Evolutionary conservation across 2,329 filamentous ascomycete genomes (phyloP), one percentile per base, ranked within the genome.

Genomic region (Emmonsiellopsis sp.): DNA sequence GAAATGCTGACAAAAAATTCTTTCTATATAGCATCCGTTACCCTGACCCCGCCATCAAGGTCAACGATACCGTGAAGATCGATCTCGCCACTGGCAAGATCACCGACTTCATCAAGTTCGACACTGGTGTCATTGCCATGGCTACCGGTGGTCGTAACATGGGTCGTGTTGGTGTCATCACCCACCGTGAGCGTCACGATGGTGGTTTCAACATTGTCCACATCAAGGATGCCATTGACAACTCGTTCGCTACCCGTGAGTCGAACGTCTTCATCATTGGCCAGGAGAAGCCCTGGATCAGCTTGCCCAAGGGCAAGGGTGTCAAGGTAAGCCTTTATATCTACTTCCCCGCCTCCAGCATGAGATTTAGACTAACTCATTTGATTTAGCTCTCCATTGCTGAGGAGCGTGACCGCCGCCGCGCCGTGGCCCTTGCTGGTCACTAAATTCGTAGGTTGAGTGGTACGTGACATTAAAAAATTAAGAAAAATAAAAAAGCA

Each of bases 21-120:
- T 51, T 51, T 56, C 46, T 33, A 21, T 63, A 67, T 75, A 98
- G 93, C 77, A 96, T 98, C 82, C 93, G 93, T 73, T 98, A 96
- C 86, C 93, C 93, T 66, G 93, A 98, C 79, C 93, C 93, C 61
- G 73, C 84, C 66, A 95, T 98, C 85, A 95, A 94, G 85, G 93
- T 98, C 82, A 97, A 98, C 84, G 93, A 98, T 82, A 97, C 93
- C 57, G 91, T 98, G 79, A 98, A 98, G 89, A 92, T 98, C 68
- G 88, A 98, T 72, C 82, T 98, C 56, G 78, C 87, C 70, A 95
- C 90, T 62, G 93, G 93, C 82, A 98, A 97, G 86, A 94, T 98
- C 80, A 78, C 82, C 68, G 93, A 98, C 79, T 97, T 87, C 80
- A 90, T 97, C 84, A 88, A 87, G 79, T 98, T 98, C 80, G 93